Conservation (phyloP, 345 rosid species). For the Acer campestre region DNA sequence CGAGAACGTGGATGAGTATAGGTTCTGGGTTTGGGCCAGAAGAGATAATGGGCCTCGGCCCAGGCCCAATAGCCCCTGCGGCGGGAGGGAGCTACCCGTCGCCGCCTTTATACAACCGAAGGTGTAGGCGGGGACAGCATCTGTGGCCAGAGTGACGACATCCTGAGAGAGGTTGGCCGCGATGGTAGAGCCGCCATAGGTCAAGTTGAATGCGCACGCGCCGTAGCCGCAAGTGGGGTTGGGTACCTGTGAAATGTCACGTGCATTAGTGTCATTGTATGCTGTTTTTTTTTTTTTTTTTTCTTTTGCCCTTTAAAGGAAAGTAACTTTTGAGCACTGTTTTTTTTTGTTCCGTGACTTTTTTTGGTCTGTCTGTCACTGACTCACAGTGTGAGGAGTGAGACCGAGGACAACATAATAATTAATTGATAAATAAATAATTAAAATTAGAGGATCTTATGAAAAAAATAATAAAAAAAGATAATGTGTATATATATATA, state of each 20-base stretch:
- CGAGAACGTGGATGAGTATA: conserved; percentile 80
- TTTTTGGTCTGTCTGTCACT: not conserved
- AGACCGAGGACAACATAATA: not conserved
- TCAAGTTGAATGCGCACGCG: conserved; percentile 76
- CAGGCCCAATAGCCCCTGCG: conserved; percentile 85
- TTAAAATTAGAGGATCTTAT: too few species aligned
- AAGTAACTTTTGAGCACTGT: too few species aligned
- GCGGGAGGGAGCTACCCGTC: conserved; percentile 71
- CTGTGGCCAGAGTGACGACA: conserved; percentile 57
- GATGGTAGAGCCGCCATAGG: conserved; percentile 75
- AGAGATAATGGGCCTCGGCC: conserved; percentile 89
- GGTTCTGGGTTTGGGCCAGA: conserved; percentile 68
- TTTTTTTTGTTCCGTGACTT: not conserved
- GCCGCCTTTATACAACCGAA: conserved; percentile 79
- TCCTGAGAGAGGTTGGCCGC: conserved; percentile 75
- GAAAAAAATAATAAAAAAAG: too few species aligned
- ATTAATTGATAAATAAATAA: too few species aligned
- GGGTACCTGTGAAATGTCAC: conserved; percentile 54
- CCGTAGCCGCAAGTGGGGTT: conserved; percentile 63
- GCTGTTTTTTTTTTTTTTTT: too few species aligned
- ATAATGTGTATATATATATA: too few species aligned
- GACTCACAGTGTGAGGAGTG: not conserved
- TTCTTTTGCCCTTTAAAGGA: too few species aligned
- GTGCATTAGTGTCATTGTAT: not conserved
- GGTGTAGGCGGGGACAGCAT: conserved; percentile 62